A percentile compares a stretch with the other conserved stretches of the same genome.
Evolutionary conservation across 2,329 filamentous ascomycete species (phyloP).

Genomic region (Apiospora marii): DNA sequence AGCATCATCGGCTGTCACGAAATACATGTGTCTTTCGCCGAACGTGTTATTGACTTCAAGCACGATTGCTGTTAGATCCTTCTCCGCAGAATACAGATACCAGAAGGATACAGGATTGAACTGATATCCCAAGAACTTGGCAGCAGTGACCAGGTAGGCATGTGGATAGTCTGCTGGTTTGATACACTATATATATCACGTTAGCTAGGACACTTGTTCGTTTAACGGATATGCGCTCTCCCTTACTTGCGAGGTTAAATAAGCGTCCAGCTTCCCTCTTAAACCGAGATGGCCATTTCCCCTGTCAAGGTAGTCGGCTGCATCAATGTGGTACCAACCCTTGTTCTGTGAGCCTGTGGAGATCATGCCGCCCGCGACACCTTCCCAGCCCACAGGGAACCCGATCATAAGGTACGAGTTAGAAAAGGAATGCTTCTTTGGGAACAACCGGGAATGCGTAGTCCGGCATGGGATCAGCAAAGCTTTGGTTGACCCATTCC

Average conservation of each 20-base stretch:
- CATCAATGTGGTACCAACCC: constrained; percentile 66
- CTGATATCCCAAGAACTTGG: constrained; percentile 72
- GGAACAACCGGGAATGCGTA: constrained; percentile 71
- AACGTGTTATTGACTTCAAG: constrained; percentile 82
- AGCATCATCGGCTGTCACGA: constrained; percentile 54
- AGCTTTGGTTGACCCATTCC: constrained; percentile 45
- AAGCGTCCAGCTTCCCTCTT: constrained; percentile 67
- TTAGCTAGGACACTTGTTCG: constrained; percentile 29
- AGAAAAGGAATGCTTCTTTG: constrained; percentile 71
- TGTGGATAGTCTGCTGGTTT: constrained; percentile 67
- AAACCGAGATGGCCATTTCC: constrained; percentile 61
- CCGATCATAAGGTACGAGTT: constrained; percentile 77
- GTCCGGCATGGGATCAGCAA: constrained; percentile 71
- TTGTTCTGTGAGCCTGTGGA: constrained; percentile 50
- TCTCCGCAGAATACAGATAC: constrained; percentile 73
- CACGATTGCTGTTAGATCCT: constrained; percentile 69
- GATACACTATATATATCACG: constrained; percentile 54
- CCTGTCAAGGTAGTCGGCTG: constrained; percentile 67
- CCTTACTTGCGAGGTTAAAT: constrained; percentile 64
- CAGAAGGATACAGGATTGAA: constrained; percentile 83
- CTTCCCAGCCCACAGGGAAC: constrained; percentile 69
- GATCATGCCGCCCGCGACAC: constrained; percentile 62
- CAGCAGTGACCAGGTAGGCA: constrained; percentile 76
- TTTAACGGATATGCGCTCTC: neutral
- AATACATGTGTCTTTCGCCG: constrained; percentile 73